A percentile compares a stretch with the other conserved stretches of the same genome.
These are phyloP conservation scores for Maudiozyma bulderi DNA, from an alignment of 805 yeast genomes.

Conservation along the genomic window DNA sequence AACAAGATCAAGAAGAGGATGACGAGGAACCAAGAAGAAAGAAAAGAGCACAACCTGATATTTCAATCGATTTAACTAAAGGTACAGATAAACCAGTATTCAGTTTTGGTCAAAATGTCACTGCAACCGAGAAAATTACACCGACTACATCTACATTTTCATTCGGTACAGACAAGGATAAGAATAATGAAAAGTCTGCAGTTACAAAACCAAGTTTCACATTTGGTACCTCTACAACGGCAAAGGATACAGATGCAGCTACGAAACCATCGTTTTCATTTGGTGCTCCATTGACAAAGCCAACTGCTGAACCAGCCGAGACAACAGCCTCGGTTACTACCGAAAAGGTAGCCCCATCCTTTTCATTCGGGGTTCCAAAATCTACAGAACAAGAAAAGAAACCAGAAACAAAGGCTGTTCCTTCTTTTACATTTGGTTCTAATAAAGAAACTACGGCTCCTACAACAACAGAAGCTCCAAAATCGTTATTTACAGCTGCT, in stretches of 20 bases:
- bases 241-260: neutral
- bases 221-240: neutral
- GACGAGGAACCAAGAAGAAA: slow-evolving; percentile 8
- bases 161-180: neutral
- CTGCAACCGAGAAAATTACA: neutral
- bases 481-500: neutral
- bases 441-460: neutral
- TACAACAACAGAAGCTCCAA: neutral
- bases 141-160: slow-evolving; percentile 5
- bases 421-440: slow-evolving; percentile 4
- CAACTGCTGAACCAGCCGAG: neutral
- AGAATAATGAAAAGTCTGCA: neutral
- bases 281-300: slow-evolving; percentile 1
- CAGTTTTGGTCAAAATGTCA: neutral
- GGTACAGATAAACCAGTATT: slow-evolving; percentile 6
- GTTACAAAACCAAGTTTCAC: slow-evolving; percentile 4
- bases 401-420: neutral
- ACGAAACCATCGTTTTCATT: slow-evolving; percentile 9
- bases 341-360: neutral
- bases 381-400: neutral
- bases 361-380: neutral
- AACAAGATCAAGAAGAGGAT: slow-evolving; percentile 1
- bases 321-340: neutral
- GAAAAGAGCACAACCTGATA: slow-evolving; percentile 3
- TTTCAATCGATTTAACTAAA: slow-evolving; percentile 5